Evolutionary conservation across 108 stramenopile genomes (phyloP), one percentile per base, ranked within the genome.

Genomic region (Skeletonema grethae): DNA sequence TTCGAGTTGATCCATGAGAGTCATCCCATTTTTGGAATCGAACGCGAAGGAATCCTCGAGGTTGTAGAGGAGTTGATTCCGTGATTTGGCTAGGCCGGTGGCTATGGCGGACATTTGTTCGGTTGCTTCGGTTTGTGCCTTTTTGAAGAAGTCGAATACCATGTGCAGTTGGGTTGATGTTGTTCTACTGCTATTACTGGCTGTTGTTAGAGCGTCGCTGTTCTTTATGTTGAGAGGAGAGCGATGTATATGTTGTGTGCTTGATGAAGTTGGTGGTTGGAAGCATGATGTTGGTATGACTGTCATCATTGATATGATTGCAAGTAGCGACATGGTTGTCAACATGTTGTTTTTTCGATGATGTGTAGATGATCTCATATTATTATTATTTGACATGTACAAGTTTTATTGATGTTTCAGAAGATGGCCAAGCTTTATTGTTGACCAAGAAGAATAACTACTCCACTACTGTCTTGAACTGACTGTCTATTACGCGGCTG

Each of bases 121-220:
- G 65, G 88, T 35, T 39, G 89, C 89, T 41, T 90, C 89, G 30
- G 61, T 39, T 38, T 81, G 68, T 32, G 88, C 77, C 67, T 90
- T 77, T 71, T 88, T 88, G 84, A 93, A 89, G 74, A 93, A 93
- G 74, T 93, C 92, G 68, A 93, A 90, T 28, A 93, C 88, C 84
- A 89, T 87, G 24, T 31, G 43, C 34, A 87, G 63, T 39, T 79
- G 57, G 10, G 84, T 84, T 5, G 53, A 41, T 16, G 76, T n/a
- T 9, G 61, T 10, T 12, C n/a, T 38, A 34, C 34, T 1, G 1
- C 25, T 28, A 1, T 28, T 28, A 28, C 25, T 28, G 25, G 32
- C 7, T 18, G 61, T 20, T 61, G 68, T 15, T 38, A n/a, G n/a
- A n/a, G 63, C n/a, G 16, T 16, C 22, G 13, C 20, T 8, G 0